Conservation (phyloP, 352 stramenopile species). For the Elongisporangium undulatum region DNA sequence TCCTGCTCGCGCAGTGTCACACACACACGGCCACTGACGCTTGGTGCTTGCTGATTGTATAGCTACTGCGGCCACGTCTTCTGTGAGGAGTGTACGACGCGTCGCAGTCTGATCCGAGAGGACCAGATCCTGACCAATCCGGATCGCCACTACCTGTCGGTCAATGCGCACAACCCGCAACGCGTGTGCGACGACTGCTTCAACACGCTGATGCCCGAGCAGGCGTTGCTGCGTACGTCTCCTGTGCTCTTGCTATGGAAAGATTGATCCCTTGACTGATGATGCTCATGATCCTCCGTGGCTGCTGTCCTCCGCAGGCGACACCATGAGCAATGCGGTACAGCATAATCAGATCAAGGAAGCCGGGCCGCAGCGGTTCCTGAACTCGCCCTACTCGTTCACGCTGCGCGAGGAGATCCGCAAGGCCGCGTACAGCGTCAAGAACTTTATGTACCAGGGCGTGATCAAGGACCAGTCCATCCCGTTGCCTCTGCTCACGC, state of each 20-base stretch:
- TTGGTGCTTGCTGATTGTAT: not conserved
- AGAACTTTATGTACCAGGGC: conserved; percentile 89
- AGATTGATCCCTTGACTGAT: not conserved
- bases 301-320: conserved; percentile 15
- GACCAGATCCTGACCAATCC: conserved; percentile 74
- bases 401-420: conserved; percentile 90
- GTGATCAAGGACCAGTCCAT: conserved; percentile 90
- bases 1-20: not conserved
- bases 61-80: conserved; percentile 78
- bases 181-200: conserved; percentile 81
- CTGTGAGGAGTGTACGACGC: conserved; percentile 66
- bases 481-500: conserved; percentile 80
- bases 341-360: conserved; percentile 69
- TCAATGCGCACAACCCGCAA: conserved; percentile 81
- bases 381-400: conserved; percentile 86
- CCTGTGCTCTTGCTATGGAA: not conserved
- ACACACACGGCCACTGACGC: not conserved
- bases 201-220: conserved; percentile 45
- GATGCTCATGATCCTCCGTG: not conserved
- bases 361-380: conserved; percentile 56
- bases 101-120: conserved; percentile 65
- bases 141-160: conserved; percentile 66
- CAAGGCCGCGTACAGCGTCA: conserved; percentile 91
- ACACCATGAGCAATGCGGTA: conserved; percentile 78
- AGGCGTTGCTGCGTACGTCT: conserved; percentile 59